Base-by-base conservation (phyloP, 2,329 filamentous ascomycete genomes). In the Fragosphaeria purpurea region DNA sequence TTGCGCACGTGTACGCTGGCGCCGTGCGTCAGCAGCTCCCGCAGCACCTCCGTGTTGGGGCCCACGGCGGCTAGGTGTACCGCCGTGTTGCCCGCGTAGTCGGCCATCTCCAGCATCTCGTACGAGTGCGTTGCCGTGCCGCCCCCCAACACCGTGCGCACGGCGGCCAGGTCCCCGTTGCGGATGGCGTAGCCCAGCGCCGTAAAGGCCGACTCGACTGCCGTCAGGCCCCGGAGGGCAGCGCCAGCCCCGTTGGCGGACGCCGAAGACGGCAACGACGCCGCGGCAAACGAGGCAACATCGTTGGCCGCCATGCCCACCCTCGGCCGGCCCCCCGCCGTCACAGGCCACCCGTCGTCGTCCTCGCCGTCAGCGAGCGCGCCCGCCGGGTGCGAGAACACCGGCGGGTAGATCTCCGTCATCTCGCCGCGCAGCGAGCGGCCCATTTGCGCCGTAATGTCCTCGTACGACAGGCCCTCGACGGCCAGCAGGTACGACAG, bases 51-150 rank as follows among this genome's bases (percentile, higher is more conserved):
- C 1, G 69, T 65, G 52, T 75, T 70, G 13, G 77, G 72, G 1
- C 73, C 71, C 5, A 80, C 72, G 34, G 77, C 75, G 1, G 77
- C 78, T 3, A 81, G 71, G 59, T 81, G 78, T 39, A 79, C 66
- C 4, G 73, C 74, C 32, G 87, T 91, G 67, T 91, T 93, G 44
- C 87, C 86, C 22, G 85, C 85, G 63, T 91, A 91, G 67, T 93
- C 87, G 34, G 79, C 77, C 55, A 83, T 82, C 61, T 86, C 86
- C 43, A 93, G 73, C 22, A 93, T 72, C 51, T 76, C 64, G 53
- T 62, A 60, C 12, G 52, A 32, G 47, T 49, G 50, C 50, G 58
- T 61, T 37, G 61, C 70, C 55, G 82, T 76, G 60, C 87, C 83
- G 42, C 76, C 76, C 39, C 79, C 76, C 52, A 91, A 74, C 44